Conservation (phyloP, 495 filamentous ascomycete genomes). For the Hypoxylon intermedium region DNA sequence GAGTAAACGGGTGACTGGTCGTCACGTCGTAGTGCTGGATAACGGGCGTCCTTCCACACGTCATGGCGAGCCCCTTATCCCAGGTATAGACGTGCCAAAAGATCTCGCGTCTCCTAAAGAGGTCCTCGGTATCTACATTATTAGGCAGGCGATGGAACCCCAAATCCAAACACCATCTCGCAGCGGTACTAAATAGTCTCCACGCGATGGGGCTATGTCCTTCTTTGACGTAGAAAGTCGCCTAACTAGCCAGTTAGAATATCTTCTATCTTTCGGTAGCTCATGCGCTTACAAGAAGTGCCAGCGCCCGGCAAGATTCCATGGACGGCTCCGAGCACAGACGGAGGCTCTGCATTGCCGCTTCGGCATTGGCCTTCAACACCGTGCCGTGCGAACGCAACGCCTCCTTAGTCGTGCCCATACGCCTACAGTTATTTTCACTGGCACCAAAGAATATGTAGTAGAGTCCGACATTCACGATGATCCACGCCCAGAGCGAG, state of each 20-base stretch:
- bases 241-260: conserved; percentile 14
- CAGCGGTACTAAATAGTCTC: conserved; percentile 31
- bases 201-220: conserved; percentile 39
- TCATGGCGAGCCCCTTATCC: conserved; percentile 65
- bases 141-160: conserved; percentile 37
- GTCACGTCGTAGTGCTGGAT: conserved; percentile 71
- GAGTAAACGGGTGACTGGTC: conserved; percentile 12
- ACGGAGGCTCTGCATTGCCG: conserved; percentile 30
- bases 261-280: neutral
- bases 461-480: conserved; percentile 63
- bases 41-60: conserved; percentile 64
- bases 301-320: conserved; percentile 37
- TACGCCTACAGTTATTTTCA: conserved; percentile 2
- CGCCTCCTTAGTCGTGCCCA: conserved; percentile 22
- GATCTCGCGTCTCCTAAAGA: conserved; percentile 43
- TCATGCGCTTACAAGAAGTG: conserved; percentile 33
- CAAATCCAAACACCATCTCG: conserved; percentile 31
- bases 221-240: conserved; percentile 35
- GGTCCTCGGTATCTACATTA: conserved; percentile 37
- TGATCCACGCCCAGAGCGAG: conserved; percentile 61
- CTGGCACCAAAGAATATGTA: conserved; percentile 56
- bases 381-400: conserved; percentile 18
- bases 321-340: conserved; percentile 38
- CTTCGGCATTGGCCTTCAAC: conserved; percentile 24
- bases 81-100: conserved; percentile 71